Base-by-base conservation (phyloP, 352 stramenopile genomes). In the Phytophthora sp. region DNA sequence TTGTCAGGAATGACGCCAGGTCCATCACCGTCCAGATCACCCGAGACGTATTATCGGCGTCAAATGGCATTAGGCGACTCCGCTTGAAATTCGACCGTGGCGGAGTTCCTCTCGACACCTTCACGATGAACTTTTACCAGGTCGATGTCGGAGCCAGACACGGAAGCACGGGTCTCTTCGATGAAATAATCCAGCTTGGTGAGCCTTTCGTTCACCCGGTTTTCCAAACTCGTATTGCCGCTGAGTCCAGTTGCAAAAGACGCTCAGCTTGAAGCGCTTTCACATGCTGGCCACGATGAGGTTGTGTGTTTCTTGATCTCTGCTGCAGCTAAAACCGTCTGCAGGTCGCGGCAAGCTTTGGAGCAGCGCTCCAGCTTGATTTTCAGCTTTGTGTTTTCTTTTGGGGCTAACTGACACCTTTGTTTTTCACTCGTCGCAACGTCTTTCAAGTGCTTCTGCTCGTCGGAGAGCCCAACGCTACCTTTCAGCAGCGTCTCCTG, bases 1-100 rank as follows among this genome's bases (percentile, higher is more conserved):
- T 60, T 33, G 8, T 62, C 50, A 2, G 26, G 27, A 15, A 56
- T 47, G 4, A 21, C 56, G 1, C 63, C 23, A 59, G 38, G 12
- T 54, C n/a, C 49, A 66, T 62, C 8, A 66, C 20, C 1, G n/a
- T 38, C 57, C 63, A 67, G 15, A 65, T 33, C 11, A 33, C 57
- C 4, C 24, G n/a, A 18, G 49, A 62, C 15, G 57, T 57, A 5
- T n/a, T 27, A 1, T 54, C 50, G 1, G 35, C 44, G 21, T 50
- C 35, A 29, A 71, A 71, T 6, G 63, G 63, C 20, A 71, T 29
- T 0, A 67, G 3, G 4, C 49, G 49, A 42, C 55, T 56, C 16
- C 56, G 63, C 26, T 53, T 61, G 56, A 66, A n/a, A 62, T 16
- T 71, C 63, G 2, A 71, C 31, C 7, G 23, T 31, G 33, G 56